phyloP scores from a whole-genome alignment of 2,329 filamentous ascomycete species.

The Aspergillus sp. region DNA sequence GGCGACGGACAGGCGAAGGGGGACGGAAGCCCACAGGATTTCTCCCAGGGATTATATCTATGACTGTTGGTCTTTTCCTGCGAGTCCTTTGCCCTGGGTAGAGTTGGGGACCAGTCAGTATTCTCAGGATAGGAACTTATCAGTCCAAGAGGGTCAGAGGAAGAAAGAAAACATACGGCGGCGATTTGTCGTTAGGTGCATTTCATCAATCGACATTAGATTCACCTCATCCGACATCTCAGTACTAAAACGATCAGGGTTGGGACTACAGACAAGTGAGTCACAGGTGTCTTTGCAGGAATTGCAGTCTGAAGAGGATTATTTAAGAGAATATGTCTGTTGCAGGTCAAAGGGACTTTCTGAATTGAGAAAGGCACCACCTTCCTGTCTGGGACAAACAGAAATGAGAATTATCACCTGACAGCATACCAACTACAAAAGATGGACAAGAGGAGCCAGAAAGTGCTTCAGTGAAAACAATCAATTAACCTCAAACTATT shows the following conservation, averaged over 20 bases:
- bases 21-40: conserved; percentile 8
- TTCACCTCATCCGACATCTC: conserved; percentile 7
- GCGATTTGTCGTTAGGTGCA: conserved; percentile 3
- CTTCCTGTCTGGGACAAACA: too few species aligned
- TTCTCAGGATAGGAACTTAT: not conserved
- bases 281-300: not conserved
- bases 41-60: conserved; percentile 11
- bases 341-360: too few species aligned
- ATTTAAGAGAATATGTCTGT: too few species aligned
- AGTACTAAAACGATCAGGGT: not conserved
- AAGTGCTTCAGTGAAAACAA: too few species aligned
- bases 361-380: too few species aligned
- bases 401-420: too few species aligned
- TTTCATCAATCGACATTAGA: too few species aligned
- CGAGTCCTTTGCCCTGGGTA: conserved; percentile 7
- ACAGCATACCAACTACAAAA: too few species aligned
- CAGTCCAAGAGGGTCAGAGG: not conserved
- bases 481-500: too few species aligned
- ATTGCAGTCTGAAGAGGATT: not conserved
- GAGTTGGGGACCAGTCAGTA: conserved; percentile 1
- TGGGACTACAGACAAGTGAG: too few species aligned
- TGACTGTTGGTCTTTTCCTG: conserved; percentile 9
- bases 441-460: too few species aligned
- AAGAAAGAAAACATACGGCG: conserved; percentile 3
- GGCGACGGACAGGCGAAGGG: not conserved